phyloP scores from a whole-genome alignment of 75 land plant species.

The Selaginella tamariscina region DNA sequence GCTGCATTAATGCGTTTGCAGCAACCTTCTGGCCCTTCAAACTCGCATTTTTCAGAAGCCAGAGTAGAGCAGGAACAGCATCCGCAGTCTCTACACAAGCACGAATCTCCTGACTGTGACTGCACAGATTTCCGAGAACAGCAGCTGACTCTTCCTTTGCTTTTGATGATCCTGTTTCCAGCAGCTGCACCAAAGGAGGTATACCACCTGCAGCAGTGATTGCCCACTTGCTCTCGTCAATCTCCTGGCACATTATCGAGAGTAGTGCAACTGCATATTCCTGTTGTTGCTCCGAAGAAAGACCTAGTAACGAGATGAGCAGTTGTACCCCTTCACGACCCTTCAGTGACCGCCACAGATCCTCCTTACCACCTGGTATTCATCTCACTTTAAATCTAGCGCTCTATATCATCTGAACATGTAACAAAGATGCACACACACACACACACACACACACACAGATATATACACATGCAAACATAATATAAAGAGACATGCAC shows the following conservation, averaged over 20 bases:
- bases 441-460: no score
- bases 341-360: conserved; percentile 79
- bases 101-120: conserved; percentile 96
- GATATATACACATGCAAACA: no score
- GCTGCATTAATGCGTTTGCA: conserved; percentile 74
- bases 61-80: conserved; percentile 91
- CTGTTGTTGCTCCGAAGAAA: conserved; percentile 92
- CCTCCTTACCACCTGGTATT: conserved; percentile 38
- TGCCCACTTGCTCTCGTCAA: conserved; percentile 98
- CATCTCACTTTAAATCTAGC: no score
- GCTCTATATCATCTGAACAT: no score
- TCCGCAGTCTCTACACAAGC: conserved; percentile 98
- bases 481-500: no score
- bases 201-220: conserved; percentile 99
- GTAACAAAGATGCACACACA: no score
- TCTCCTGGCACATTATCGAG: conserved; percentile 69
- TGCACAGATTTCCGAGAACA: conserved; percentile 88
- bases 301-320: conserved; percentile 87
- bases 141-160: conserved; percentile 94
- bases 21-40: conserved; percentile 85
- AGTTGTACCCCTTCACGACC: conserved; percentile 96
- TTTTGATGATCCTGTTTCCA: conserved; percentile 83
- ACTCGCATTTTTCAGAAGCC: conserved; percentile 93
- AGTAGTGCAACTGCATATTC: conserved; percentile 93
- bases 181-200: conserved; percentile 91